These are phyloP conservation scores for Mentha longifolia DNA, from an alignment of 257 asterid species.

Conservation along the genomic window DNA sequence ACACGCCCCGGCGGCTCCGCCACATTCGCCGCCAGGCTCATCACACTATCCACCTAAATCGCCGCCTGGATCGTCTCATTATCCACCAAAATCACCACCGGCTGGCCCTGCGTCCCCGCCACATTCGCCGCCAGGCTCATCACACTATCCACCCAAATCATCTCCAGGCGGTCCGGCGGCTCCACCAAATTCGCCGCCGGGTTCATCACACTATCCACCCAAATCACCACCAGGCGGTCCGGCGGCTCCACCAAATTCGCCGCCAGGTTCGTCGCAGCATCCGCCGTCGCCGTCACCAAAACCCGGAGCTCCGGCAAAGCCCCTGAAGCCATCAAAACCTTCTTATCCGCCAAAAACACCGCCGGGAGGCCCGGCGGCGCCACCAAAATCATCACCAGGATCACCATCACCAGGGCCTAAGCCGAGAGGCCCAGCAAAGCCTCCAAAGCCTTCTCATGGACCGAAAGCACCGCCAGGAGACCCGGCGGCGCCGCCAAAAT, in stretches of 20 bases:
- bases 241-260: constrained; percentile 30
- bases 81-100: constrained; percentile 30
- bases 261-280: constrained; percentile 25
- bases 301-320: constrained; percentile 15
- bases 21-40: constrained; percentile 15
- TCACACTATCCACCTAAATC: constrained; percentile 30
- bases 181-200: constrained; percentile 30
- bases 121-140: constrained; percentile 5
- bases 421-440: constrained; percentile 19
- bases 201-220: too few relatives aligned
- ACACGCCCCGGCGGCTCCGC: constrained; percentile 26
- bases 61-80: background rate
- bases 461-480: constrained; percentile 32
- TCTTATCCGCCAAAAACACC: constrained; percentile 33
- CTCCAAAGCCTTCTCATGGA: background rate
- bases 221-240: constrained; percentile 27
- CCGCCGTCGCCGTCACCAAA: constrained; percentile 35
- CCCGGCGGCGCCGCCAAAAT: constrained; percentile 30
- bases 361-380: constrained; percentile 20
- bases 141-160: constrained; percentile 29
- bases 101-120: constrained; percentile 29
- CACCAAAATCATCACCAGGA: constrained; percentile 28
- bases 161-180: constrained; percentile 1
- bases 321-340: background rate
- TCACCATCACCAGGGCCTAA: constrained; percentile 9